Conservation (phyloP, 2,329 filamentous ascomycete species). For the Cercospora canescens region DNA sequence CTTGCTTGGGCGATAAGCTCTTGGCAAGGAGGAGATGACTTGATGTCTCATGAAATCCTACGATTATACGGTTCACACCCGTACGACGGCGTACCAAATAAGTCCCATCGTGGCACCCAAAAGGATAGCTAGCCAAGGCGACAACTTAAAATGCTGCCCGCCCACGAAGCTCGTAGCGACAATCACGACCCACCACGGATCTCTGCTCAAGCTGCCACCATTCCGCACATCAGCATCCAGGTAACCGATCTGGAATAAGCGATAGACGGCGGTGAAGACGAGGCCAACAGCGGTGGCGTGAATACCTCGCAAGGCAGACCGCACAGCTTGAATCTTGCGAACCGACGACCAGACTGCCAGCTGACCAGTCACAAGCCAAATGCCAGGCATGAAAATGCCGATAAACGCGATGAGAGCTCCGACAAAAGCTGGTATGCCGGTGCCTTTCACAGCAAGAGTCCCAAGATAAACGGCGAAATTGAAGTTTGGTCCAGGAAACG, state of each 20-base stretch:
- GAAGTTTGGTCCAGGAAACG: slow-evolving; percentile 66
- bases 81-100: slow-evolving; percentile 39
- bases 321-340: slow-evolving; percentile 37
- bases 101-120: slow-evolving; percentile 42
- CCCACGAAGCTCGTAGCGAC: slow-evolving; percentile 43
- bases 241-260: slow-evolving; percentile 48
- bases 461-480: slow-evolving; percentile 52
- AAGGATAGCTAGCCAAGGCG: slow-evolving; percentile 42
- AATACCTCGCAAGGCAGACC: slow-evolving; percentile 40
- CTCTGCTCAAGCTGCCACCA: slow-evolving; percentile 39
- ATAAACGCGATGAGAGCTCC: slow-evolving; percentile 42
- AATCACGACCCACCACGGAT: slow-evolving; percentile 50
- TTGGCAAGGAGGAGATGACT: not conserved
- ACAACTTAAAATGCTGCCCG: slow-evolving; percentile 42
- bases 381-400: slow-evolving; percentile 44
- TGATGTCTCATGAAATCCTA: not conserved
- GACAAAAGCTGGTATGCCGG: slow-evolving; percentile 31
- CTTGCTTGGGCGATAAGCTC: not conserved
- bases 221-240: slow-evolving; percentile 38
- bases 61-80: not conserved
- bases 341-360: slow-evolving; percentile 42
- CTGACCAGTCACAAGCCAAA: slow-evolving; percentile 39
- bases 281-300: slow-evolving; percentile 46
- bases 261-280: slow-evolving; percentile 47
- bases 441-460: slow-evolving; percentile 37